Evolutionary conservation across 148 eudicot species (phyloP).

Genomic region (Rhododendron mucronatum): DNA sequence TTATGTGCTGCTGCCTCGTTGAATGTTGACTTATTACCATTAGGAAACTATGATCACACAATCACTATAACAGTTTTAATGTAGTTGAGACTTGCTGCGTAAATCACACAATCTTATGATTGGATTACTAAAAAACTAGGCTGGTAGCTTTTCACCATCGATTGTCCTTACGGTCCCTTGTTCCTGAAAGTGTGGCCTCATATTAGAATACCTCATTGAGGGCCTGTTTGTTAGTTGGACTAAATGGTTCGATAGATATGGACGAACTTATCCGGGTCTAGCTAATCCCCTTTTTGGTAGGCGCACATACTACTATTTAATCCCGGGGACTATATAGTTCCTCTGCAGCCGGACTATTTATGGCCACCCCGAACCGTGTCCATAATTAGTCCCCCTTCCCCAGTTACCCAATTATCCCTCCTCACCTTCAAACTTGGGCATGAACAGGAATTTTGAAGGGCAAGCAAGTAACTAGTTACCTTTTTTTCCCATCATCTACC

Average conservation of each 20-base stretch:
- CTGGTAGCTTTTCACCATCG: not conserved
- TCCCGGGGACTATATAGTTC: not conserved
- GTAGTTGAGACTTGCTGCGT: not conserved
- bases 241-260: not conserved
- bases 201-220: not conserved
- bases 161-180: not conserved
- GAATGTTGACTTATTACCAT: not conserved
- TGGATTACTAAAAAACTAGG: not conserved
- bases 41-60: not conserved
- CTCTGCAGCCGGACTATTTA: not conserved
- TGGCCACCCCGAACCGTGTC: not conserved
- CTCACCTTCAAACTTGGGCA: not conserved
- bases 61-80: not conserved
- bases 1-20: slow-evolving; percentile 8
- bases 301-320: not conserved
- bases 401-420: not conserved
- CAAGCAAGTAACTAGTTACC: not conserved
- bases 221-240: not conserved
- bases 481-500: not conserved
- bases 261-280: not conserved
- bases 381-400: not conserved
- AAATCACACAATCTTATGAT: not conserved
- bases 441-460: not conserved
- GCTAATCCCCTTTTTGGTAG: not conserved
- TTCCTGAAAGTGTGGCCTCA: not conserved